Conservation (phyloP, 768 basidiomycete genomes). For the Tephrocybe sp. region DNA sequence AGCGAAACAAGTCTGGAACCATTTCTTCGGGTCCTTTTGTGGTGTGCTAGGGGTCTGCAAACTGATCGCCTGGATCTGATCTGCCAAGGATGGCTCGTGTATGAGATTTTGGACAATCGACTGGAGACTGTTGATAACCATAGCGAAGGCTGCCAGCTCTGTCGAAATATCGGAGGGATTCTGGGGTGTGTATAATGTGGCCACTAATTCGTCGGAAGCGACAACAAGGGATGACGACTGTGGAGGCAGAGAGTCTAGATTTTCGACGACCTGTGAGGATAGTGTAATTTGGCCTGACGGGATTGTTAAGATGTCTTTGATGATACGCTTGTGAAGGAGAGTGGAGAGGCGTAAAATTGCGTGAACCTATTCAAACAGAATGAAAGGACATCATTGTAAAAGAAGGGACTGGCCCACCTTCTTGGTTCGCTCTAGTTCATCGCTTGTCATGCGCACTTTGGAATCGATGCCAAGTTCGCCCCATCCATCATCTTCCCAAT, state of each 20-base stretch:
- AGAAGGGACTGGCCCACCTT: constrained; percentile 43
- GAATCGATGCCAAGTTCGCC: constrained; percentile 59
- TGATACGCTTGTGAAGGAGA: constrained; percentile 62
- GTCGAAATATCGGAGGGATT: constrained; percentile 38
- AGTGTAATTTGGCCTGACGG: constrained; percentile 13
- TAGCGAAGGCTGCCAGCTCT: constrained; percentile 38
- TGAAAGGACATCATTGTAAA: constrained; percentile 1
- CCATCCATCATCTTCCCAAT: constrained; percentile 70
- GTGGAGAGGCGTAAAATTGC: constrained; percentile 57
- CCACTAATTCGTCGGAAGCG: constrained; percentile 64
- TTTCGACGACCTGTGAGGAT: constrained; percentile 20
- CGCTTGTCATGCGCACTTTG: constrained; percentile 39
- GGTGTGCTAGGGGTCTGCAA: constrained; percentile 12
- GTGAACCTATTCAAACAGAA: constrained; percentile 44
- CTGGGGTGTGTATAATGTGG: constrained; percentile 68
- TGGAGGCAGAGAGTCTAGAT: constrained; percentile 51
- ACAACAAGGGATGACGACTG: constrained; percentile 52
- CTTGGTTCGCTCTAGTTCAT: constrained; percentile 57
- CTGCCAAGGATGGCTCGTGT: constrained; percentile 25
- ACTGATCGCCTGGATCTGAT: constrained; percentile 27
- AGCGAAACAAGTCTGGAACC: constrained; percentile 66
- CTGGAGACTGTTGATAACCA: constrained; percentile 37
- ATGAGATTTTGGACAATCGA: constrained; percentile 23
- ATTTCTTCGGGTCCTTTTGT: constrained; percentile 43
- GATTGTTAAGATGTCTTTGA: constrained; percentile 46